phyloP scores from a whole-genome alignment of 2,329 filamentous ascomycete species.

The Bipolaris oryzae region DNA sequence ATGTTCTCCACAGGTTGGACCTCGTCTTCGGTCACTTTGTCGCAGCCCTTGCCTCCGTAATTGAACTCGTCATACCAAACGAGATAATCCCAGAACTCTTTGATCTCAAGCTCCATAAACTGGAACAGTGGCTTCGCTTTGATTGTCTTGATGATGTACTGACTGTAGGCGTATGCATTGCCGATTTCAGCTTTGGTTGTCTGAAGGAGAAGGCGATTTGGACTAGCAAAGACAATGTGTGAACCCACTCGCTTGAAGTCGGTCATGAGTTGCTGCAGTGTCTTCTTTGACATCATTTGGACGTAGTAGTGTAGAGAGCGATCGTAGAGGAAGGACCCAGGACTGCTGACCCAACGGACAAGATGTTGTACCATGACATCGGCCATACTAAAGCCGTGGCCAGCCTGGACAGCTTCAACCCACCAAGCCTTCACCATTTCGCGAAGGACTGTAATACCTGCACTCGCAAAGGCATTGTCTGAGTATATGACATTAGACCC shows the following conservation, averaged over 20 bases:
- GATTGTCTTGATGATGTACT: conserved; percentile 98
- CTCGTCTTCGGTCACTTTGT: conserved; percentile 76
- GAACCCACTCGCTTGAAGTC: conserved; percentile 96
- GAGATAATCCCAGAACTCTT: conserved; percentile 99
- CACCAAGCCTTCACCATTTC: conserved; percentile 99
- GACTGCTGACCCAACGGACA: conserved; percentile 94
- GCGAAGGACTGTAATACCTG: conserved; percentile 84
- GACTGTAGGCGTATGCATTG: conserved; percentile 94
- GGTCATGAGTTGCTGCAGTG: conserved; percentile 94
- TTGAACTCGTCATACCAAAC: conserved; percentile 99
- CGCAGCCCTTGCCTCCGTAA: conserved; percentile 92
- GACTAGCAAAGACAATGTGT: conserved; percentile 91
- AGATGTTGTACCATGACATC: conserved; percentile 97
- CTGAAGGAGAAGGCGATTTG: conserved; percentile 87
- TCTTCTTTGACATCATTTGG: conserved; percentile 97
- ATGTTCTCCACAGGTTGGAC: conserved; percentile 84
- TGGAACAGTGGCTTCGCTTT: conserved; percentile 94
- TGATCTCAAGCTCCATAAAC: conserved; percentile 95
- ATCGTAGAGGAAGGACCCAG: conserved; percentile 94
- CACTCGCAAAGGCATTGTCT: conserved; percentile 90
- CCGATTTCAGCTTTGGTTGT: conserved; percentile 96
- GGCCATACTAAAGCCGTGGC: conserved; percentile 73
- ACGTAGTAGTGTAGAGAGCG: conserved; percentile 94
- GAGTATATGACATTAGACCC: conserved; percentile 76
- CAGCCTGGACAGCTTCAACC: conserved; percentile 88